Base-by-base conservation (phyloP, 345 rosid species). In the Syzygium grande region DNA sequence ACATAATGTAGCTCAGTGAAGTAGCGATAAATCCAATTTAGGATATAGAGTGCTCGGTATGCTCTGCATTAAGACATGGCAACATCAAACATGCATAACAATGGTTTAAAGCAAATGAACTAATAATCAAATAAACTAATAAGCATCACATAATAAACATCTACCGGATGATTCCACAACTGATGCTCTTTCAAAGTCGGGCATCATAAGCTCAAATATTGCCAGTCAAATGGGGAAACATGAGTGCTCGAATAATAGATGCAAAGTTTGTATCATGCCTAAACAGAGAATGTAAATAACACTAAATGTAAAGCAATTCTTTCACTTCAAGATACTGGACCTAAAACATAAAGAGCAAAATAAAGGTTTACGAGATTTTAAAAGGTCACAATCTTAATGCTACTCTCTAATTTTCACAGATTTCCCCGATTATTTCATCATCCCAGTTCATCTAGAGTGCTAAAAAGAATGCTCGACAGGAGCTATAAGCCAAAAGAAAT, bases 1-100 rank as follows among this genome's bases (percentile, higher is more conserved):
- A 92, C 89, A 88, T 88, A 94, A 84, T 92, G 94, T 11, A 92
- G 91, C 89, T 95, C 92, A 3, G 94, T 92, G 90, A 92, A 95
- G 93, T 89, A 95, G 91, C 96, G 92, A 63, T 95, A 95, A 84
- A 93, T 88, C 96, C 97, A 95, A 92, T 95, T 94, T 51, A 95
- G 89, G 59, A 95, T 92, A 88, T 94, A 94, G 52, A 94, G 87
- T 51, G 91, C 92, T 85, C 96, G 90, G 88, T 95, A 95, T 49
- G 95, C 95, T 30, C 97, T 95, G 95, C 80, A 73, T 73, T 10
- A 73, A 73, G 80, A 34, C 80, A 73, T 68, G 7, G 49, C 7
- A 73, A 34, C 25, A 38, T 73, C 80, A 73, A 73, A 38, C 80
- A 73, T 12, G 79, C 46, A 68, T 68, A 34, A 73, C 80, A 34